Evolutionary conservation across 257 asterid species (phyloP).

Genomic region (Jaltomata sinuosa): DNA sequence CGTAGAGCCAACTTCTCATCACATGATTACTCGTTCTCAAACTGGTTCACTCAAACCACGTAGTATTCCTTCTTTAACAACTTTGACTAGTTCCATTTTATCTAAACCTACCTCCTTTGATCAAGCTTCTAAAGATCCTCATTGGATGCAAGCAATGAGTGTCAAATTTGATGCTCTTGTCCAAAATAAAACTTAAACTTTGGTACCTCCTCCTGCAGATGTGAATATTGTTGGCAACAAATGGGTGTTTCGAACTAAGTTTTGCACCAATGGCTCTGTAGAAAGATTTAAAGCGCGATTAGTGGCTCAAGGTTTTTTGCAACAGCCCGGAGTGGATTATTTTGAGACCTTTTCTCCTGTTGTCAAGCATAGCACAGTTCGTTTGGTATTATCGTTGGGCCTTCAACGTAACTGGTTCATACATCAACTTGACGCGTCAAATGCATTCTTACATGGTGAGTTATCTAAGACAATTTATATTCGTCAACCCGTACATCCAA

Average conservation of each 20-base stretch:
- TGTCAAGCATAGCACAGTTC: neutral
- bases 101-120: neutral
- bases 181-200: too few relatives aligned
- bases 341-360: neutral
- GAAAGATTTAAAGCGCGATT: neutral
- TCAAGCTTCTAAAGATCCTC: neutral
- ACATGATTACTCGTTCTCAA: neutral
- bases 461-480: neutral
- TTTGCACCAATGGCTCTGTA: neutral
- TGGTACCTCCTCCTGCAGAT: too few relatives aligned
- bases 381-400: neutral
- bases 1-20: neutral
- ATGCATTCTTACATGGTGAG: neutral
- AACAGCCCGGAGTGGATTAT: neutral
- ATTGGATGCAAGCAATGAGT: neutral
- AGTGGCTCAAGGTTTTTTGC: neutral
- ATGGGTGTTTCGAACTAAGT: neutral
- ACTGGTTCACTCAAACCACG: neutral
- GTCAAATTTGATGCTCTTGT: neutral
- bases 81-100: too few relatives aligned
- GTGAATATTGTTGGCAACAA: too few relatives aligned
- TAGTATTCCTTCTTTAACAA: neutral
- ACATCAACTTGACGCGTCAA: neutral
- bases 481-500: neutral
- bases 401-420: neutral